A percentile compares a stretch with the other conserved stretches of the same genome.
Evolutionary conservation across 441 rosid species (phyloP).

Genomic region (Mallotus repandus): DNA sequence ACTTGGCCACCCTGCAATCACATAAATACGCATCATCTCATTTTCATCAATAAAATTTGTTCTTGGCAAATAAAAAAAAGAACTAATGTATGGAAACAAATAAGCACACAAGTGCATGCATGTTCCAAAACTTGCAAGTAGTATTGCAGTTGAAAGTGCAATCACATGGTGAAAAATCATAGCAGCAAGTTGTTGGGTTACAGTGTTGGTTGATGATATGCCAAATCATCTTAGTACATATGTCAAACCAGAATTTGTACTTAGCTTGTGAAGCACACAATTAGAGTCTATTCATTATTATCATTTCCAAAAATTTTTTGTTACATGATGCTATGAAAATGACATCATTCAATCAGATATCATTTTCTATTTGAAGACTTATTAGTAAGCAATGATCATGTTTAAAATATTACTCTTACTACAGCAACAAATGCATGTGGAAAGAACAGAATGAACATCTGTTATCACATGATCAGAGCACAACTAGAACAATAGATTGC

Average conservation of each 20-base stretch:
- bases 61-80: not conserved
- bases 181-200: not conserved
- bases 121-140: not conserved
- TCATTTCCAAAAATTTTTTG: not conserved
- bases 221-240: not conserved
- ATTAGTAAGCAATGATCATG: not conserved
- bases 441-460: not conserved
- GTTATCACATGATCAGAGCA: not conserved
- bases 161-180: not conserved
- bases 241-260: not conserved
- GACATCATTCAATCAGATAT: not conserved
- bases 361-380: constrained; percentile 5
- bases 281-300: not conserved
- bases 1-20: constrained; percentile 80
- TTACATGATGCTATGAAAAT: not conserved
- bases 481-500: not conserved
- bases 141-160: not conserved
- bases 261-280: not conserved
- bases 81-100: not conserved
- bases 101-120: not conserved
- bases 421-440: not conserved
- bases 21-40: constrained; percentile 17
- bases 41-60: not conserved
- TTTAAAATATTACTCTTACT: not conserved
- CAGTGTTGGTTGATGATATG: not conserved